Evolutionary conservation across 176 grass and related monocot species (phyloP).

Genomic region (Leersia perrieri): DNA sequence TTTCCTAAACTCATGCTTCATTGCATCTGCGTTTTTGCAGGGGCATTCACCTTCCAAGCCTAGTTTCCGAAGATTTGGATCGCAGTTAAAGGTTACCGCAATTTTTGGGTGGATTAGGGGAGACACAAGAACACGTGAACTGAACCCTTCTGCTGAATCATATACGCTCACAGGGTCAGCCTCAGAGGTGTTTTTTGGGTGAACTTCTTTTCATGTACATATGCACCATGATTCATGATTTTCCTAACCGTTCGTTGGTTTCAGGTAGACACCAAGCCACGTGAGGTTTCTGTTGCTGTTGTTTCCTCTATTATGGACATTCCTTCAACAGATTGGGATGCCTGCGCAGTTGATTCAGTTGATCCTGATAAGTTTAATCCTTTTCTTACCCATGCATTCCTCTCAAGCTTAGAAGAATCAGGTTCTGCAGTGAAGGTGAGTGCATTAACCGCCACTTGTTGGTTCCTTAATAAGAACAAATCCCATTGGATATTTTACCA

Average conservation of each 20-base stretch:
- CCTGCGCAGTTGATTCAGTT: slow-evolving; percentile 68
- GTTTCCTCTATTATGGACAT: slow-evolving; percentile 80
- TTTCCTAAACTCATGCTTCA: not conserved
- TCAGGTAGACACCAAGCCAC: slow-evolving; percentile 46
- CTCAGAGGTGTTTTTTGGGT: slow-evolving; percentile 57
- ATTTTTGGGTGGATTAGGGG: slow-evolving; percentile 65
- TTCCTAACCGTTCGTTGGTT: slow-evolving; percentile 30
- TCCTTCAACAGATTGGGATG: slow-evolving; percentile 77
- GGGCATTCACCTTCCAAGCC: slow-evolving; percentile 11
- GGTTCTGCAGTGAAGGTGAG: slow-evolving; percentile 73
- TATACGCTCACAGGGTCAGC: slow-evolving; percentile 63
- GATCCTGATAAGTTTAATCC: slow-evolving; percentile 64
- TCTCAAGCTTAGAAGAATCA: slow-evolving; percentile 93
- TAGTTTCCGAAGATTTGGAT: not conserved
- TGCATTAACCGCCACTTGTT: not conserved
- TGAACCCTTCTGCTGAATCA: slow-evolving; percentile 63
- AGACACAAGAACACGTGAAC: slow-evolving; percentile 26
- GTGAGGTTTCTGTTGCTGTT: slow-evolving; percentile 59
- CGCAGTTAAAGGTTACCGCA: slow-evolving; percentile 53
- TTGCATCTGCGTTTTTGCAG: slow-evolving; percentile 31
- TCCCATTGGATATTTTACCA: not conserved
- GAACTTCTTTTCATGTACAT: slow-evolving; percentile 16
- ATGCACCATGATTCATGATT: slow-evolving; percentile 21
- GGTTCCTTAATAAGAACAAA: not conserved
- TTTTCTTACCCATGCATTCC: slow-evolving; percentile 88